Conservation (phyloP, 2,329 filamentous ascomycete species). For the Aspergillus ochraceus region DNA sequence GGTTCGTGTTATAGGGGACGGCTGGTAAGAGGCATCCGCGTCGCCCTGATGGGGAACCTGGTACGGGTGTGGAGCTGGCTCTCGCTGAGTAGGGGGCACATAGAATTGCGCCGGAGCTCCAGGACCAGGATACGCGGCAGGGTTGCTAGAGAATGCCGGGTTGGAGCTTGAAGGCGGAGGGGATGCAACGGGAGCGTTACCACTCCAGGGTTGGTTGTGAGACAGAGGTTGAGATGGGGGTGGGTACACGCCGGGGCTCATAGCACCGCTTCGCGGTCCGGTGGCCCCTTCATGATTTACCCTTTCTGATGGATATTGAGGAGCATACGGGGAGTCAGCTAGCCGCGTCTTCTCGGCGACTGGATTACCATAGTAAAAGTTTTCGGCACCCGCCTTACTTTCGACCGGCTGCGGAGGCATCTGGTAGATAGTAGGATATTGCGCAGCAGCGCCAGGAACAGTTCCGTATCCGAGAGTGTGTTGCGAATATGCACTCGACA, state of each 20-base stretch:
- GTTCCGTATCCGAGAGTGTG: conserved; percentile 65
- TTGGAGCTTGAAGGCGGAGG: conserved; percentile 19
- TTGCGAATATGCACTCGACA: conserved; percentile 89
- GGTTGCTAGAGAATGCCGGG: conserved; percentile 16
- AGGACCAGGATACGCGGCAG: conserved; percentile 17
- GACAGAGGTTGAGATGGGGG: conserved; percentile 17
- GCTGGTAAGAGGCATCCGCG: conserved; percentile 19
- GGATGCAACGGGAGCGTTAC: conserved; percentile 19
- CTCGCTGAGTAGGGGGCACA: conserved; percentile 12
- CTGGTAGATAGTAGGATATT: conserved; percentile 66
- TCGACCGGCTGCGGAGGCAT: conserved; percentile 58
- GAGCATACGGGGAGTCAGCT: conserved; percentile 53
- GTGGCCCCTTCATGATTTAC: conserved; percentile 13
- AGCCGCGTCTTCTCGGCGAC: conserved; percentile 49
- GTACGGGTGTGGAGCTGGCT: conserved; percentile 17
- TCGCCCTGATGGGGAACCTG: conserved; percentile 20
- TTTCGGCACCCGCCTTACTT: conserved; percentile 64
- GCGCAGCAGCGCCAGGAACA: conserved; percentile 46
- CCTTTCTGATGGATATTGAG: conserved; percentile 40
- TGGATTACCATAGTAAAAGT: conserved; percentile 74
- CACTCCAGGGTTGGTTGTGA: conserved; percentile 23
- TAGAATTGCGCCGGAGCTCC: conserved; percentile 21
- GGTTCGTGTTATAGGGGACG: conserved; percentile 21
- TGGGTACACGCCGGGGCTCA: conserved; percentile 23
- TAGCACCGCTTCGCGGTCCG: conserved; percentile 12